These are phyloP conservation scores for Acaromyces ingoldii DNA, from an alignment of 1,284 basidiomycete genomes.

Conservation along the genomic window DNA sequence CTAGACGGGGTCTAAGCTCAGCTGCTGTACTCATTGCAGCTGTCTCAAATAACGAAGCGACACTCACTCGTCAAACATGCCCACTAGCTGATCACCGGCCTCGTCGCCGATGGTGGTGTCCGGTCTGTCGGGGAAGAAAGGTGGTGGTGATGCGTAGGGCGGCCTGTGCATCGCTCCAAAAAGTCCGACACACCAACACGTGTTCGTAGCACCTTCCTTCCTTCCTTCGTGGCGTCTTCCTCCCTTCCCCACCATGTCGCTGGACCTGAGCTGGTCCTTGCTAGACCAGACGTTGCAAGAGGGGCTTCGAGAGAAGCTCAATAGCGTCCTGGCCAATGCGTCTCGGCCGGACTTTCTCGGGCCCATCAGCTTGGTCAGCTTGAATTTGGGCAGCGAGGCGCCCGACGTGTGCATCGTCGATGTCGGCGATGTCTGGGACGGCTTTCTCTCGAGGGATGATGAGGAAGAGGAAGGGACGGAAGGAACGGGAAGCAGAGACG, in stretches of 20 bases:
- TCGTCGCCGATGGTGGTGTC: no score
- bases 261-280: constrained; percentile 59
- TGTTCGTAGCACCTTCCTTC: no score
- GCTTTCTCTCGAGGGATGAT: constrained; percentile 48
- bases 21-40: background rate
- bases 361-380: constrained; percentile 73
- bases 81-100: no score
- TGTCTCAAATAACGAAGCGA: background rate
- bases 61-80: constrained; percentile 2
- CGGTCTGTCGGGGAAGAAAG: no score
- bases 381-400: constrained; percentile 76
- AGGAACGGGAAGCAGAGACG: background rate
- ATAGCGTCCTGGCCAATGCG: constrained; percentile 67
- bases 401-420: constrained; percentile 88
- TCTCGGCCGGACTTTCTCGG: constrained; percentile 86
- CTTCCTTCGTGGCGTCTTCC: background rate
- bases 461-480: background rate
- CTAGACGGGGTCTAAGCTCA: background rate
- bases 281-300: constrained; percentile 66
- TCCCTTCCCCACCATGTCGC: constrained; percentile 30
- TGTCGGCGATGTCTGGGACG: constrained; percentile 85
- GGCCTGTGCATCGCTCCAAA: no score
- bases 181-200: no score
- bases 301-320: constrained; percentile 71
- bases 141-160: no score